These are phyloP conservation scores for Lasiosphaeriaceae sp. DNA, from an alignment of 495 filamentous ascomycete species.

Conservation along the genomic window DNA sequence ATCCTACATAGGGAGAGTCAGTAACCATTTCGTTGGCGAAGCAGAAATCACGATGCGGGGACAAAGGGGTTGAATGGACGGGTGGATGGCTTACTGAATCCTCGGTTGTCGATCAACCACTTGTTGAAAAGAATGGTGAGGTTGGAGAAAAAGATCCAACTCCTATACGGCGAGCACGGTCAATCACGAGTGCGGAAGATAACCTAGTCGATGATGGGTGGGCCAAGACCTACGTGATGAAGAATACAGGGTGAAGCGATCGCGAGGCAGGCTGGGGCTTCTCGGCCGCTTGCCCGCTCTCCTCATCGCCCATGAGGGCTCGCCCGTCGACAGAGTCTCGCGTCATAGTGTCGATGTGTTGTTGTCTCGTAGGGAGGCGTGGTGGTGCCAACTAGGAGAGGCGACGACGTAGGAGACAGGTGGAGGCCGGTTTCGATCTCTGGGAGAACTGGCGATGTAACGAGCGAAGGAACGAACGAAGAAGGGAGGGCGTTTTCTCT, in stretches of 20 bases:
- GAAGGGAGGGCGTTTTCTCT: neutral
- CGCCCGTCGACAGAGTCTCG: neutral
- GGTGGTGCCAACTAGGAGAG: neutral
- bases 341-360: neutral
- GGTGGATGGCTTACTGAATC: conserved; percentile 65
- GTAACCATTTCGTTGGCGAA: conserved; percentile 14
- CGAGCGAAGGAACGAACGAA: neutral
- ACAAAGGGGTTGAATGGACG: neutral
- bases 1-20: conserved; percentile 16
- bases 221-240: conserved; percentile 62
- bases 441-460: neutral
- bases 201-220: neutral
- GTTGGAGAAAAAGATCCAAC: conserved; percentile 87
- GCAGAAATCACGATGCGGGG: too few species aligned
- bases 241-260: conserved; percentile 50
- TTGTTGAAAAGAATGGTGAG: conserved; percentile 94
- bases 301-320: neutral
- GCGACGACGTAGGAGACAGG: neutral
- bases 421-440: neutral
- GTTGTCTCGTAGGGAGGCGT: neutral
- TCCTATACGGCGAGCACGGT: conserved; percentile 39
- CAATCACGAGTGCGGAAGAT: neutral
- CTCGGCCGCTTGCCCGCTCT: neutral
- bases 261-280: neutral
- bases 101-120: conserved; percentile 70